phyloP scores from a whole-genome alignment of 2,329 filamentous ascomycete genomes.

The Talaromyces sp. region DNA sequence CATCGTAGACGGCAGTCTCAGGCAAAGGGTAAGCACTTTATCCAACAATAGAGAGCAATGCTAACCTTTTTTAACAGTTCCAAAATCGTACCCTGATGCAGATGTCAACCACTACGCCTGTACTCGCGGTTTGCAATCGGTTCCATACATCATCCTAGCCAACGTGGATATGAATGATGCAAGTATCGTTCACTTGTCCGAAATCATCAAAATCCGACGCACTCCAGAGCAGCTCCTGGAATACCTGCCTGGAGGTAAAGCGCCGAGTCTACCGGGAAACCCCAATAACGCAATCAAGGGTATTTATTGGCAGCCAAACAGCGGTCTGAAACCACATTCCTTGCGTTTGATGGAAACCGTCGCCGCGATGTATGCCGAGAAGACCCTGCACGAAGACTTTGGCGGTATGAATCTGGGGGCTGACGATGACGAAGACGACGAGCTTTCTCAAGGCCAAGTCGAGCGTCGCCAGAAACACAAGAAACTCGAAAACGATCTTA shows the following conservation, averaged over 20 bases:
- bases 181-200: conserved; percentile 23
- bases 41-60: neutral
- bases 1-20: neutral
- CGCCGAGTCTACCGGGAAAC: conserved; percentile 15
- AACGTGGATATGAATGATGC: conserved; percentile 19
- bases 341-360: neutral
- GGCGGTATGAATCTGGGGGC: neutral
- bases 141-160: conserved; percentile 28
- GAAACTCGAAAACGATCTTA: conserved; percentile 19
- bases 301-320: conserved; percentile 24
- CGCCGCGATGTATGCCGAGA: neutral
- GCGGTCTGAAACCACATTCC: conserved; percentile 12
- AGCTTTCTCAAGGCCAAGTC: conserved; percentile 1
- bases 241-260: conserved; percentile 24
- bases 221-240: conserved; percentile 22
- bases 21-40: neutral
- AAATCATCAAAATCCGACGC: conserved; percentile 24
- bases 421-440: conserved; percentile 10
- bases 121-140: conserved; percentile 28
- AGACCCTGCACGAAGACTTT: neutral
- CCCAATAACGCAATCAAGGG: conserved; percentile 15
- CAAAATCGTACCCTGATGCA: neutral
- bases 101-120: conserved; percentile 23
- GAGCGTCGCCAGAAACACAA: conserved; percentile 19
- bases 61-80: neutral